These are phyloP conservation scores for Candida incommunis DNA, from an alignment of 805 yeast species.

Conservation along the genomic window DNA sequence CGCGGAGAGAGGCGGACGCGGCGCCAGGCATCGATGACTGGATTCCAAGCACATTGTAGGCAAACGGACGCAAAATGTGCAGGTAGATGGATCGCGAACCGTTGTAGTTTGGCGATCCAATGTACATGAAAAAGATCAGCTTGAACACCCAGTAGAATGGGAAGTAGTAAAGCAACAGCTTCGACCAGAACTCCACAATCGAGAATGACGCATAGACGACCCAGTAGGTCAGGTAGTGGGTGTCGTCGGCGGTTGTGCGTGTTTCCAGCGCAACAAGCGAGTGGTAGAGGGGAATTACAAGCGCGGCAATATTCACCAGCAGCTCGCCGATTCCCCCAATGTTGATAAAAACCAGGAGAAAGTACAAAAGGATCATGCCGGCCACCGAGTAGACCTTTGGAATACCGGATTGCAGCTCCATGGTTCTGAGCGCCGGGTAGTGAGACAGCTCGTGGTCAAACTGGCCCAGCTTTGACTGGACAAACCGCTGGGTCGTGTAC, in stretches of 20 bases:
- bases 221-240: constrained; percentile 89
- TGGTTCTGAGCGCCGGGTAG: constrained; percentile 17
- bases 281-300: constrained; percentile 78
- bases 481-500: constrained; percentile 31
- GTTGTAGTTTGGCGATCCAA: constrained; percentile 74
- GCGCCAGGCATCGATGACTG: constrained; percentile 5
- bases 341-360: constrained; percentile 71
- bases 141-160: constrained; percentile 95
- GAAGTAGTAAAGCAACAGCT: constrained; percentile 82
- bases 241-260: constrained; percentile 55
- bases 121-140: constrained; percentile 73
- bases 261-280: constrained; percentile 79
- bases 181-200: constrained; percentile 91
- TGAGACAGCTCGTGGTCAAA: constrained; percentile 19
- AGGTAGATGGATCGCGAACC: constrained; percentile 71
- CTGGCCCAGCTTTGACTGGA: background rate
- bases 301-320: constrained; percentile 83
- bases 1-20: constrained; percentile 16
- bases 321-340: constrained; percentile 93
- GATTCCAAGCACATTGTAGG: constrained; percentile 19
- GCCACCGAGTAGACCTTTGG: constrained; percentile 82
- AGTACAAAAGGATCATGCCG: constrained; percentile 50
- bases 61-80: constrained; percentile 51
- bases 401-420: constrained; percentile 22
- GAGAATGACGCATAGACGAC: constrained; percentile 90